Evolutionary conservation across 345 rosid genomes (phyloP), one percentile per base, ranked within the genome.

Genomic region (Boechera stricta): DNA sequence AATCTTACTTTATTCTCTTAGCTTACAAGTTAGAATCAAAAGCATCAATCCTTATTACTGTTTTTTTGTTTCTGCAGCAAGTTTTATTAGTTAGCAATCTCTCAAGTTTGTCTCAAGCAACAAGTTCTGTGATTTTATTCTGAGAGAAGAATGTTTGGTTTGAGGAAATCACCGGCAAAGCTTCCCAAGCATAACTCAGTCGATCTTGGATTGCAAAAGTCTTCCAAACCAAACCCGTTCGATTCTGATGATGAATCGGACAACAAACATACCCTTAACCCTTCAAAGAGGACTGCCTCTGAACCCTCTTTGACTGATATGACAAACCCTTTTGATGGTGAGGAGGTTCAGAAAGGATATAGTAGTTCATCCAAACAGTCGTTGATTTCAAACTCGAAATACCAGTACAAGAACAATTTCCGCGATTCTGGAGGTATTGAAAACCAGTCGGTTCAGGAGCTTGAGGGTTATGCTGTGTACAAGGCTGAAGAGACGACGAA

Each of bases 401-500:
- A 84, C 66, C 88, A 68, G 63, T 93, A 93, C 82, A 96, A 82
- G 88, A 88, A 88, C 80, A 88, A 87, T 82, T 96, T 93, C 74
- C 89, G 77, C 2, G 93, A 93, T 70, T 82, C 86, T 0, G 99
- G 99, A 35, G 98, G 99, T 67, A 1, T 96, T 49, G 94, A 93
- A 70, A 93, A 82, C 82, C 98, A 96, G 72, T 85, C 96, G 0
- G 92, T 91, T 63, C 93, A 96, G 80, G 99, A 93, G 75, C 85
- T 96, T 70, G 97, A 96, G 78, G 48, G 82, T 58, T 93, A 93
- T 83, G 92, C 94, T 52, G 87, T 82, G 26, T 89, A 96, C 82
- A 96, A 89, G 85, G 91, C 99, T 24, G 98, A 96, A 84, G 98
- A 93, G 74, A 93, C 94, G 2, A 93, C 99, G 15, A 91, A 87